Evolutionary conservation across 495 filamentous ascomycete genomes (phyloP), one percentile per base, ranked within the genome.

Genomic region (Elasticomyces elasticus): DNA sequence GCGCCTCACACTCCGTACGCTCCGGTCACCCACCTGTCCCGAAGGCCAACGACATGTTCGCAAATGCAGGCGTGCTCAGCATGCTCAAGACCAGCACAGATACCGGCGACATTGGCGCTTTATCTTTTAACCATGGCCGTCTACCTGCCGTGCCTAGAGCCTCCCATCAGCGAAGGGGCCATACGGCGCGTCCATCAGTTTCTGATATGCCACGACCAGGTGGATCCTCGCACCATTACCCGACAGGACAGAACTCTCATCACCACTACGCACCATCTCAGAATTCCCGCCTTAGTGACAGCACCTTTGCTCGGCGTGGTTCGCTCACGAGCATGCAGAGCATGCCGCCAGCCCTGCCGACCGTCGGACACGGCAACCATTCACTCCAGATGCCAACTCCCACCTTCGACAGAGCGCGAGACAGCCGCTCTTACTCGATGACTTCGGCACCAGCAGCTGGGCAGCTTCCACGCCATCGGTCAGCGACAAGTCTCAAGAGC

Each of bases 61-160:
- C 57, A 2, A 61, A 54, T 31, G 64, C 67, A 5, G 64, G 55
- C 22, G 65, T 72, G 22, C 60, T 67, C 56, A 77, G 78, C 63
- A 85, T 87, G 82, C 75, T 87, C 38, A 84, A 76, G 64, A 85
- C 77, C 9, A 81, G 75, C 0, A 86, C 82, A 0, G 84, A 86
- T 66, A 77, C 79, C 0, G 84, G 82, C 15, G 80, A 85, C 50
- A 78, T 86, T 45, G 82, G 79, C 7, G 67, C 77, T 43, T 80
- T 85, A 53, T 75, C 76, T 38, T 78, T 78, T 57, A 71, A 71
- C 55, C 74, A 77, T 5, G 63, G 72, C 30, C 71, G 76, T 11
- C 62, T 78, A 27, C 67, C 67, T 2, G 56, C 52, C 13, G 50
- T 63, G 27, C 62, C 63, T 6, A 54, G 59, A 10, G 41, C 42